Base-by-base conservation (phyloP, 208 protist genomes). In the Sergeia podlipaevii region DNA sequence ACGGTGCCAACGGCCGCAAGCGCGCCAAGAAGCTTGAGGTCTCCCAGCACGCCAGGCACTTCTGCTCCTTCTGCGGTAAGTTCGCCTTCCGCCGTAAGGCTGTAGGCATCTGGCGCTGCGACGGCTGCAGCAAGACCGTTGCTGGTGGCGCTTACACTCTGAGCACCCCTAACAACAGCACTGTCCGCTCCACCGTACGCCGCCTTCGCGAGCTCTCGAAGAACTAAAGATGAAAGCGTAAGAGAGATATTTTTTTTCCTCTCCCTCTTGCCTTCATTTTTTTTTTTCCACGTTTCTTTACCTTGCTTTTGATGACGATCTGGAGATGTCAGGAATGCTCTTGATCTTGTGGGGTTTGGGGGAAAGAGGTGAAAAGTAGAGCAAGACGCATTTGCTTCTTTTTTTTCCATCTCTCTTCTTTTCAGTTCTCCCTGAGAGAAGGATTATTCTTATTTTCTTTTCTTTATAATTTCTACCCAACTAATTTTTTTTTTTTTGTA, bases 91-190 rank as follows among this genome's bases (percentile, higher is more conserved):
- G 93, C 74, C 85, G 98, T 32, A 87, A 84, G 48, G 97, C 93
- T 56, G 97, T 99, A 41, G 98, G 98, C 74, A 99, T 99, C 86
- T 99, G 98, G 98, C 89, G 95, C 62, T 99, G 98, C 85, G 88
- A 91, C 30, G 77, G 81, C 48, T 99, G 98, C 91, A 78, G 70
- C 51, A 99, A 98, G 83, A 97, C 84, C 21, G 80, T 99, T 21
- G 97, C 97, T 38, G 98, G 98, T 78, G 98, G 98, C 53, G 98
- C 98, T 26, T 99, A 95, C 80, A 97, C 96, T 49, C 73, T 99
- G 53, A 91, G 80, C 75, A 93, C 85, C 32, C 77, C 77, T 41
- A 98, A 96, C 84, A 99, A 98, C 81, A 93, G 85, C 70, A 98
- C 97, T 20, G 97, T 98, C 57, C 89, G 97, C 63, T 96, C 89